Percentiles rank a stretch among this genome's conserved stretches.
Conservation (phyloP, 2,329 filamentous ascomycete genomes). For the Fusarium illudens region DNA sequence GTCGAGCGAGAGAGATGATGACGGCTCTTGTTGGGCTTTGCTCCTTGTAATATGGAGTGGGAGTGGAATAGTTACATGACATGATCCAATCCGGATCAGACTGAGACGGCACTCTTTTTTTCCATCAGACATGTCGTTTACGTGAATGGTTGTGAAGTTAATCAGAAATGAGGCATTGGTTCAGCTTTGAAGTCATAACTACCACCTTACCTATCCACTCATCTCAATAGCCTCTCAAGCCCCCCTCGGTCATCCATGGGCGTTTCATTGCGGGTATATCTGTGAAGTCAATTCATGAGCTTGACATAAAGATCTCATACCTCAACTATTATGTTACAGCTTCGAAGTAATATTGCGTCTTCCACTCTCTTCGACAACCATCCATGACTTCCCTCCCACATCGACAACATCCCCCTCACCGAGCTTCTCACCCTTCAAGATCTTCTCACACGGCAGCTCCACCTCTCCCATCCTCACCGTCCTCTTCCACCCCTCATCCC, state of each 20-base stretch:
- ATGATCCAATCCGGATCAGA: conserved; percentile 8
- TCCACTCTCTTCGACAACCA: conserved; percentile 44
- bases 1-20: conserved; percentile 6
- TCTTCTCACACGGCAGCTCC: conserved; percentile 47
- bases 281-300: neutral
- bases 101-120: neutral
- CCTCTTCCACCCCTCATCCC: conserved; percentile 48
- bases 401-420: conserved; percentile 33
- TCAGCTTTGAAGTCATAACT: too few species aligned
- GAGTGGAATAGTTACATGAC: conserved; percentile 17
- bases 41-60: conserved; percentile 1
- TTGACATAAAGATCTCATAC: neutral
- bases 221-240: too few species aligned
- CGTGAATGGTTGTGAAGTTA: too few species aligned
- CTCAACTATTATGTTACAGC: neutral
- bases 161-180: too few species aligned
- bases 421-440: conserved; percentile 19
- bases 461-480: conserved; percentile 47
- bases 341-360: neutral
- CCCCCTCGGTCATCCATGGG: too few species aligned
- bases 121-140: neutral
- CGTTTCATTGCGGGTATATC: too few species aligned
- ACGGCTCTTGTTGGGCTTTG: neutral
- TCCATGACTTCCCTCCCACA: conserved; percentile 44
- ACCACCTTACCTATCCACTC: neutral